These are phyloP conservation scores for Symbiodinium pilosum DNA, from an alignment of 73 alveolate species.

Conservation along the genomic window DNA sequence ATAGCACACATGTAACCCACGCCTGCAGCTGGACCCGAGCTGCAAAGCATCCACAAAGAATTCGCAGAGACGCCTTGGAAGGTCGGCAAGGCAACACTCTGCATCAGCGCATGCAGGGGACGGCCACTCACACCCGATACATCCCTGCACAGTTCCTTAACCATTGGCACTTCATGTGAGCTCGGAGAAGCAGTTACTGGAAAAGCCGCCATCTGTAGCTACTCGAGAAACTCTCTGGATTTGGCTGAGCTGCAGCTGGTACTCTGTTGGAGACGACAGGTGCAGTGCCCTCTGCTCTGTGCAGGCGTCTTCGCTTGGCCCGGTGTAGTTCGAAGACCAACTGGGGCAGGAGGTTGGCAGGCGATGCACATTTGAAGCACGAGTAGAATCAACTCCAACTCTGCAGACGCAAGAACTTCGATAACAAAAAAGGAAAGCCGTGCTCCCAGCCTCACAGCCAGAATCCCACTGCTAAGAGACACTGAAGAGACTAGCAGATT, in stretches of 20 bases:
- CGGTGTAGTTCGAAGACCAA: slow-evolving; percentile 34
- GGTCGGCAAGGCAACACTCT: not conserved
- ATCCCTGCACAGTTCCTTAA: no score
- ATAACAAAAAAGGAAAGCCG: no score
- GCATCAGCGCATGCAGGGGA: no score
- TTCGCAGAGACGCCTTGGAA: not conserved
- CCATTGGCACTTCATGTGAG: not conserved
- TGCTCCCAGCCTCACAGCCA: not conserved
- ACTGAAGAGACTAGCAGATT: not conserved
- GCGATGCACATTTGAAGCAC: no score
- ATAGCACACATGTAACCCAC: no score
- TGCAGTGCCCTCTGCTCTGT: slow-evolving; percentile 57
- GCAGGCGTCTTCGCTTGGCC: slow-evolving; percentile 34
- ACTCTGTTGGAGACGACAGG: slow-evolving; percentile 21
- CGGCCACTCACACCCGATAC: no score
- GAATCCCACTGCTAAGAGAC: not conserved
- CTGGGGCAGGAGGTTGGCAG: no score
- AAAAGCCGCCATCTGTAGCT: not conserved
- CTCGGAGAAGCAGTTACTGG: not conserved
- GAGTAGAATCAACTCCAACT: no score
- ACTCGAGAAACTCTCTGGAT: not conserved
- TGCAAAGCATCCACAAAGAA: not conserved
- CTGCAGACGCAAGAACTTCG: no score
- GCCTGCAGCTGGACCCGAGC: not conserved
- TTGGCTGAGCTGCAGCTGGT: slow-evolving; percentile 34